Evolutionary conservation across 768 basidiomycete species (phyloP).

Genomic region (Podaxis sp.): DNA sequence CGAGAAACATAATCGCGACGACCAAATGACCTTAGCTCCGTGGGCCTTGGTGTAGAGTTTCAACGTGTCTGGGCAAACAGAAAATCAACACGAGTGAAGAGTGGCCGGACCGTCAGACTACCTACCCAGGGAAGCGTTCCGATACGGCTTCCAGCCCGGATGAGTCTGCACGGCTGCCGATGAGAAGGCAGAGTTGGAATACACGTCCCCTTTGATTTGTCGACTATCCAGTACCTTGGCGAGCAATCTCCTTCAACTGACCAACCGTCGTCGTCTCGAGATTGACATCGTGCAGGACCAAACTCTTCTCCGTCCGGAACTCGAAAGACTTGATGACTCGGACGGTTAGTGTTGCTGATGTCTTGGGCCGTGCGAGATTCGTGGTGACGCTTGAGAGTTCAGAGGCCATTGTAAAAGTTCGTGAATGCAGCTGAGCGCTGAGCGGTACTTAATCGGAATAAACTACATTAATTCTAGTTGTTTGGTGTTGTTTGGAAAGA

Average conservation of each 20-base stretch:
- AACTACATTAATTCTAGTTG: not conserved
- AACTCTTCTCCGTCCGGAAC: conserved; percentile 84
- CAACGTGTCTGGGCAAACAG: conserved; percentile 68
- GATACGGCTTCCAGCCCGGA: conserved; percentile 88
- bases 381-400: conserved; percentile 42
- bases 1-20: not conserved
- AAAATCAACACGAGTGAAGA: conserved; percentile 4
- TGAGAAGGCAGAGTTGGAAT: conserved; percentile 4
- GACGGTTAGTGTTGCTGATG: conserved; percentile 82
- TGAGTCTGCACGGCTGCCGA: conserved; percentile 65
- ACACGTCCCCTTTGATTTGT: conserved; percentile 12
- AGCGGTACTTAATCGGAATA: not conserved
- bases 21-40: conserved; percentile 74
- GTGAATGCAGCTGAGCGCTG: not conserved
- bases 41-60: conserved; percentile 96
- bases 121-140: conserved; percentile 66
- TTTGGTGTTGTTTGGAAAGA: not conserved
- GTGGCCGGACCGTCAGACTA: conserved; percentile 1
- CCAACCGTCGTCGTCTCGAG: conserved; percentile 78
- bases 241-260: conserved; percentile 69
- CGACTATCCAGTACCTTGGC: conserved; percentile 48
- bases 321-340: conserved; percentile 95
- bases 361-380: conserved; percentile 64
- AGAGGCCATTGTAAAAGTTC: not conserved
- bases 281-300: conserved; percentile 82